Evolutionary conservation across 2,329 filamentous ascomycete species (phyloP).

Genomic region (Phaeosphaeria sp.): DNA sequence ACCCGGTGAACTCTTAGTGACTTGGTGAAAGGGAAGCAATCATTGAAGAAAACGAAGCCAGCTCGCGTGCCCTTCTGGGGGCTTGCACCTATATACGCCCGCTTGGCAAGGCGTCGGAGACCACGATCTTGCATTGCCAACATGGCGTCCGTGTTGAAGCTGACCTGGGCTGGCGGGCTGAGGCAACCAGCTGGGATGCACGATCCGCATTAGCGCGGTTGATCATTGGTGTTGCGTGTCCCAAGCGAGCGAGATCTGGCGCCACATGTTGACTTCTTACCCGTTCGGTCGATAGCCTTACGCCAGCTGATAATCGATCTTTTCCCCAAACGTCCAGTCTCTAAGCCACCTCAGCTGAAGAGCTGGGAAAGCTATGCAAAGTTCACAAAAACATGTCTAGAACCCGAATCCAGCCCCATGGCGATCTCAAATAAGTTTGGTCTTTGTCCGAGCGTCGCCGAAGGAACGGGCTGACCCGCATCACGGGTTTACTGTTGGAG

Average conservation of each 20-base stretch:
- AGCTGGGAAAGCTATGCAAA: constrained; percentile 1
- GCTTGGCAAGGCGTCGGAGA: neutral
- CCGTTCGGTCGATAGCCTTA: neutral
- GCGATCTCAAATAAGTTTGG: neutral
- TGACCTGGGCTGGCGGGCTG: constrained; percentile 3
- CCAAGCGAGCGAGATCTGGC: neutral
- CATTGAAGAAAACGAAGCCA: neutral
- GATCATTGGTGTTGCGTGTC: neutral
- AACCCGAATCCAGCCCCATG: constrained; percentile 3
- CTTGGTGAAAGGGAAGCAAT: neutral
- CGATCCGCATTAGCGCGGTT: neutral
- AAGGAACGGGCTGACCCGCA: neutral
- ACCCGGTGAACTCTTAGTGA: neutral
- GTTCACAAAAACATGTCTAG: neutral
- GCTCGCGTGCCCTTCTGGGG: constrained; percentile 9
- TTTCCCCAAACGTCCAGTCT: neutral
- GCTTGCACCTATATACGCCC: constrained; percentile 10
- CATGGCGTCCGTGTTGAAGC: constrained; percentile 8
- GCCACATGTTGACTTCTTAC: constrained; percentile 3
- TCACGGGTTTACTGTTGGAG: neutral
- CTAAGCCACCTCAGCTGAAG: constrained; percentile 4
- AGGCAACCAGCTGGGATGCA: constrained; percentile 1
- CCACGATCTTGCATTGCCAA: constrained; percentile 7
- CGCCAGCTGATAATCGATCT: neutral
- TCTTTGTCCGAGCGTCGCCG: neutral